Evolutionary conservation across 148 eudicot genomes (phyloP).

Genomic region (Camellia japonica): DNA sequence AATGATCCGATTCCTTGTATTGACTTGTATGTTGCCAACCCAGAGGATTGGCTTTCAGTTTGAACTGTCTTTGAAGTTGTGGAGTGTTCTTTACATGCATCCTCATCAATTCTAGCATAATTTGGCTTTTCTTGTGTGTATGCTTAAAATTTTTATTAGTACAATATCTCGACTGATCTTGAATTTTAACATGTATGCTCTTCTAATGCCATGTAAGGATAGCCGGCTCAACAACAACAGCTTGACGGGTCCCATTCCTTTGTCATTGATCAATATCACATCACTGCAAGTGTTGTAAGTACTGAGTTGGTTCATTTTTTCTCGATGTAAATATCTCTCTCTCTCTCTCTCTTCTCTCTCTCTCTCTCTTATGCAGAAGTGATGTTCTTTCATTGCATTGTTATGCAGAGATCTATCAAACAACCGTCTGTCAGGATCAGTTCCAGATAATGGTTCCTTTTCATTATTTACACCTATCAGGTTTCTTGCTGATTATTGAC

Average conservation of each 20-base stretch:
- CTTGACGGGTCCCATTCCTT: conserved; percentile 79
- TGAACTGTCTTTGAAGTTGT: not conserved
- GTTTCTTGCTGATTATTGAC: conserved; percentile 26
- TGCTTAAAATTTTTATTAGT: not conserved
- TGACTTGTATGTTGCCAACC: not conserved
- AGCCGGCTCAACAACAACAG: conserved; percentile 97
- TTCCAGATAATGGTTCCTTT: conserved; percentile 93
- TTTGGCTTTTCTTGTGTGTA: not conserved
- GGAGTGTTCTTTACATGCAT: too few species aligned
- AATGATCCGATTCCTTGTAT: not conserved
- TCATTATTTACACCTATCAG: conserved; percentile 92
- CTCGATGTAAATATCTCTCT: not conserved
- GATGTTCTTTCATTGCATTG: not conserved
- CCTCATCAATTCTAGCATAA: not conserved
- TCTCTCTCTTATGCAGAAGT: not conserved
- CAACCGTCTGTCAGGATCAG: conserved; percentile 76
- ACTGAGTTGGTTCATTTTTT: conserved; percentile 6
- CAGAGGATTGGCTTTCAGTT: conserved; percentile 1
- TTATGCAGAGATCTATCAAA: conserved; percentile 80
- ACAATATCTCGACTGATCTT: not conserved
- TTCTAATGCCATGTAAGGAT: conserved; percentile 46
- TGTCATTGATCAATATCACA: conserved; percentile 83
- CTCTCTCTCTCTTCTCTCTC: not conserved
- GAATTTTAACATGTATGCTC: conserved; percentile 12
- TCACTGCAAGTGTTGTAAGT: conserved; percentile 94